Conservation (phyloP, 2,329 filamentous ascomycete species). For the Orbilia ellipsospora region DNA sequence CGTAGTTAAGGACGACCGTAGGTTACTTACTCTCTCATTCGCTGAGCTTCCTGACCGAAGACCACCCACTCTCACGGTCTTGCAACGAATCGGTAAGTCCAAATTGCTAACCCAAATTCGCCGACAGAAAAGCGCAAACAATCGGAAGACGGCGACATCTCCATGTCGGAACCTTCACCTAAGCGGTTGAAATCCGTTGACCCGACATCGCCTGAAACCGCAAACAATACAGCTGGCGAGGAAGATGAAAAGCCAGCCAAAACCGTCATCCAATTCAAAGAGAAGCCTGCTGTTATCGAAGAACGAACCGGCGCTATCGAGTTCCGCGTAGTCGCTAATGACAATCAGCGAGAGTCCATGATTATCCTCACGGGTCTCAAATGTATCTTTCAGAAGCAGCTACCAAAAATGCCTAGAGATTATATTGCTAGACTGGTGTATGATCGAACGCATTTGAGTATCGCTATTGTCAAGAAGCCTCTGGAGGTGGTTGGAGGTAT, state of each 20-base stretch:
- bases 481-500: slow-evolving; percentile 93
- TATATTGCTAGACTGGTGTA: slow-evolving; percentile 98
- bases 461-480: slow-evolving; percentile 97
- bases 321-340: slow-evolving; percentile 98
- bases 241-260: slow-evolving; percentile 45
- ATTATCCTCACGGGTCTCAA: slow-evolving; percentile 96
- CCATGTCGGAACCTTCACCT: slow-evolving; percentile 52
- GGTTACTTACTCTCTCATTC: neutral
- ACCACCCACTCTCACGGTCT: too few relatives aligned
- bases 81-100: too few relatives aligned
- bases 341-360: slow-evolving; percentile 84
- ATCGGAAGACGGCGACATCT: slow-evolving; percentile 50
- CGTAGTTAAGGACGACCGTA: slow-evolving; percentile 49
- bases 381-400: slow-evolving; percentile 97
- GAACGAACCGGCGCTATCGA: slow-evolving; percentile 95
- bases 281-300: slow-evolving; percentile 85
- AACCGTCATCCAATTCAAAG: slow-evolving; percentile 53
- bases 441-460: slow-evolving; percentile 93
- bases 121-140: slow-evolving; percentile 39
- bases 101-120: too few relatives aligned
- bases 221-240: slow-evolving; percentile 33
- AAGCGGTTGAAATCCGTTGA: slow-evolving; percentile 53
- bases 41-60: too few relatives aligned
- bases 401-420: slow-evolving; percentile 99
- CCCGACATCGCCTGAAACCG: slow-evolving; percentile 37